phyloP scores from a whole-genome alignment of 148 eudicot species.

The Rhododendron molle region DNA sequence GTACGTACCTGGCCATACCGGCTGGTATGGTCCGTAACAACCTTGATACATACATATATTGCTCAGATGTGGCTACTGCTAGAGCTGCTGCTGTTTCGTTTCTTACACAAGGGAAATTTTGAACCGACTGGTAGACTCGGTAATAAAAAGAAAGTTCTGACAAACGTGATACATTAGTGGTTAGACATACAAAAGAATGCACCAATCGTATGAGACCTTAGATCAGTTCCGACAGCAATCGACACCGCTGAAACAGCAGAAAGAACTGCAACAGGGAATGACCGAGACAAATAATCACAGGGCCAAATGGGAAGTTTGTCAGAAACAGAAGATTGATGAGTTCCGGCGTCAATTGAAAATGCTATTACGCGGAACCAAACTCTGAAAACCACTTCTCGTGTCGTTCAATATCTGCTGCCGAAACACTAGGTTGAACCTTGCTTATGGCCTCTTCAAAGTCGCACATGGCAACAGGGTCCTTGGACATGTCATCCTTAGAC shows the following conservation, averaged over 20 bases:
- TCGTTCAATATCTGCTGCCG: slow-evolving; percentile 79
- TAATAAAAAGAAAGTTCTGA: neutral
- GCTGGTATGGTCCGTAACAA: no score
- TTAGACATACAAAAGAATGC: slow-evolving; percentile 16
- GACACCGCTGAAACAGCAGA: neutral
- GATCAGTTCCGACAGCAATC: neutral
- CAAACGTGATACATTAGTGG: slow-evolving; percentile 8
- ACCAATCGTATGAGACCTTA: neutral
- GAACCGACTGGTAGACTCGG: neutral
- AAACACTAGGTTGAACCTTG: slow-evolving; percentile 94
- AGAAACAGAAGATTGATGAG: neutral
- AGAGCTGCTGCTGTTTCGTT: neutral
- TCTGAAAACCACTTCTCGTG: slow-evolving; percentile 95
- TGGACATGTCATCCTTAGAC: slow-evolving; percentile 93
- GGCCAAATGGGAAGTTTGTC: neutral
- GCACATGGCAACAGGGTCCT: slow-evolving; percentile 93
- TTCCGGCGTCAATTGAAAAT: neutral
- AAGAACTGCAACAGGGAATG: neutral
- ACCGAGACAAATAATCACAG: neutral
- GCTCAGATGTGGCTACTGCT: neutral
- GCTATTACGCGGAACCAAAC: slow-evolving; percentile 75
- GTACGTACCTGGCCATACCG: no score
- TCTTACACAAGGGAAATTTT: neutral
- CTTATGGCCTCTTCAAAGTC: slow-evolving; percentile 88
- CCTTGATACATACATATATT: no score